Conservation (phyloP, 441 rosid genomes). For the Euphorbia celastroides region DNA sequence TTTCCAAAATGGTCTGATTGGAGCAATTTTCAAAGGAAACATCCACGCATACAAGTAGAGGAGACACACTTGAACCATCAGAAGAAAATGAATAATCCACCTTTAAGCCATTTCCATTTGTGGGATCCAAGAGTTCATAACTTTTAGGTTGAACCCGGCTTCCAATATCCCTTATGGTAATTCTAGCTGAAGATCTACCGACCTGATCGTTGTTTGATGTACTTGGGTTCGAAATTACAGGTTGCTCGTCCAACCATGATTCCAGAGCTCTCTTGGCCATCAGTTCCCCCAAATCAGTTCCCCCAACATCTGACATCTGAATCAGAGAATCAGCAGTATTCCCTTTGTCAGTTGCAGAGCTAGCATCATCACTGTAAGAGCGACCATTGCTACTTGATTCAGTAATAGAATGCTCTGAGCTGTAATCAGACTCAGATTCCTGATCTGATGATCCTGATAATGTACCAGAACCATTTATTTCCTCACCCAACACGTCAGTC, state of each 20-base stretch:
- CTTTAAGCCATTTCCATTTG: slow-evolving; percentile 82
- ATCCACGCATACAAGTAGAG: slow-evolving; percentile 56
- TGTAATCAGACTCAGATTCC: slow-evolving; percentile 65
- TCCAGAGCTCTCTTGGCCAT: slow-evolving; percentile 67
- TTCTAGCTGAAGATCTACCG: slow-evolving; percentile 58
- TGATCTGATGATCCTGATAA: slow-evolving; percentile 58
- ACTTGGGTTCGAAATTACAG: slow-evolving; percentile 47
- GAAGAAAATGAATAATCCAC: slow-evolving; percentile 76
- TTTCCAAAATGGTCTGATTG: slow-evolving; percentile 44
- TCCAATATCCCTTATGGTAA: slow-evolving; percentile 71
- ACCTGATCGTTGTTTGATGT: slow-evolving; percentile 37
- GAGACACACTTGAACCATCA: slow-evolving; percentile 59
- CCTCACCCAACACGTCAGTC: slow-evolving; percentile 30
- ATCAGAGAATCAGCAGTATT: slow-evolving; percentile 55
- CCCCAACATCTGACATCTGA: slow-evolving; percentile 56
- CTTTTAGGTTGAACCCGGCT: slow-evolving; percentile 60
- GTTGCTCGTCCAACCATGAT: slow-evolving; percentile 84
- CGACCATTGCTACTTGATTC: slow-evolving; percentile 39
- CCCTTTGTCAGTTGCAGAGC: slow-evolving; percentile 39
- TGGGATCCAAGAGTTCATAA: slow-evolving; percentile 64
- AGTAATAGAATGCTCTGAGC: slow-evolving; percentile 45
- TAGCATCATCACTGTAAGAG: slow-evolving; percentile 31
- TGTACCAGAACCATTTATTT: slow-evolving; percentile 37
- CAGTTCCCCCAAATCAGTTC: slow-evolving; percentile 48
- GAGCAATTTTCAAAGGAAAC: slow-evolving; percentile 68